phyloP scores from a whole-genome alignment of 352 stramenopile species.

The Phytopythium mirpurense region DNA sequence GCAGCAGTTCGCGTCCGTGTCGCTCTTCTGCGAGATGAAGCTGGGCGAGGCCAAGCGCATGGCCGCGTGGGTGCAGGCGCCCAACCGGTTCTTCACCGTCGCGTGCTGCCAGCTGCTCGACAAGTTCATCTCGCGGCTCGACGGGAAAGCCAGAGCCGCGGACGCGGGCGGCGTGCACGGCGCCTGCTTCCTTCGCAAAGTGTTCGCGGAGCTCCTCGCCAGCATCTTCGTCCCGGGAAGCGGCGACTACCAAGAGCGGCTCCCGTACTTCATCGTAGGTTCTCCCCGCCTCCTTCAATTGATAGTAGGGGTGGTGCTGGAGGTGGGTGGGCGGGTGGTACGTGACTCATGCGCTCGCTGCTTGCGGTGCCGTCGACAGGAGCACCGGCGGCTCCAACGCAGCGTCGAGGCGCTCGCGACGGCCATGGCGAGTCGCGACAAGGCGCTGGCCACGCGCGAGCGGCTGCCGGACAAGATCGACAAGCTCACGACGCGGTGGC shows the following conservation, averaged over 20 bases:
- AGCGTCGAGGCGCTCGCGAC: slow-evolving; percentile 46
- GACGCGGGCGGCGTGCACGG: slow-evolving; percentile 2
- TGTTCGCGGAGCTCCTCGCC: slow-evolving; percentile 41
- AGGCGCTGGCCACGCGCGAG: slow-evolving; percentile 27
- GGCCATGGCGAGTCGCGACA: slow-evolving; percentile 48
- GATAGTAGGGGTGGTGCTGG: no score
- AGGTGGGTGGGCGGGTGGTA: no score
- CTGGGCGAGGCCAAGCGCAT: slow-evolving; percentile 72
- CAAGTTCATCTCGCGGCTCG: slow-evolving; percentile 47
- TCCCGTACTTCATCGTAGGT: slow-evolving; percentile 56
- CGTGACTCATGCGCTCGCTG: no score
- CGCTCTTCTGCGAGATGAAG: slow-evolving; percentile 78
- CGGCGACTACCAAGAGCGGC: slow-evolving; percentile 28
- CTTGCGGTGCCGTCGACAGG: slow-evolving; percentile 30
- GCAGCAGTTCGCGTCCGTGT: slow-evolving; percentile 49
- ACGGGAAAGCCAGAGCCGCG: background rate
- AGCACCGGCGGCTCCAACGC: slow-evolving; percentile 51
- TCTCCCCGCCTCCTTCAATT: slow-evolving; percentile 1
- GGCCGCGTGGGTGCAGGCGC: slow-evolving; percentile 60
- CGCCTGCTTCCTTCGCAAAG: slow-evolving; percentile 37
- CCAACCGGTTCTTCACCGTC: slow-evolving; percentile 71
- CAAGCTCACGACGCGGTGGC: slow-evolving; percentile 23
- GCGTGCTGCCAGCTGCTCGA: slow-evolving; percentile 64
- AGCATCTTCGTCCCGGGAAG: slow-evolving; percentile 45
- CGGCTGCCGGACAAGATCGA: slow-evolving; percentile 39